Evolutionary conservation across 164 flowering plant genomes (phyloP).

Genomic region (Pachysandra terminalis): DNA sequence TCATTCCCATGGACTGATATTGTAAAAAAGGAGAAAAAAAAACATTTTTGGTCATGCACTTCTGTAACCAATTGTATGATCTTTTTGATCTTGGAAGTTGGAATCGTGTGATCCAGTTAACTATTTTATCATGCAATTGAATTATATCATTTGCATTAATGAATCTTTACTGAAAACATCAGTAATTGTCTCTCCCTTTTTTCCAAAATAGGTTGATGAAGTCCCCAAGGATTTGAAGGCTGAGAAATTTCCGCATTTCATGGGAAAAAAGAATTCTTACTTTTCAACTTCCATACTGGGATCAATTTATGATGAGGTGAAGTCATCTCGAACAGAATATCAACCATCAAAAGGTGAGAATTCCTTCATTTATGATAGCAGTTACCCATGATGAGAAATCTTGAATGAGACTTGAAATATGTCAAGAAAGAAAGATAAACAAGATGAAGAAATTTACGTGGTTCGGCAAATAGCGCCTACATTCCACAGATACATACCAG

Average conservation of each 20-base stretch:
- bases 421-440: no score
- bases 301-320: conserved; percentile 49
- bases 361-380: background rate
- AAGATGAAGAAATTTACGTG: no score
- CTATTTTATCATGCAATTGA: background rate
- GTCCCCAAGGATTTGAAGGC: conserved; percentile 46
- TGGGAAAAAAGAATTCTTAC: conserved; percentile 36
- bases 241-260: conserved; percentile 57
- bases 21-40: no score
- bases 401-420: no score
- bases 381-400: background rate
- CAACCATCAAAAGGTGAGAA: conserved; percentile 25
- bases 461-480: no score
- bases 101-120: background rate
- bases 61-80: no score
- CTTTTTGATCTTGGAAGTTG: no score
- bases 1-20: no score
- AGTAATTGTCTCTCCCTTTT: background rate
- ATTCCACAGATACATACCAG: no score
- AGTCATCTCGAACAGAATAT: conserved; percentile 15
- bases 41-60: no score
- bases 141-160: background rate
- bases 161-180: background rate
- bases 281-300: conserved; percentile 70
- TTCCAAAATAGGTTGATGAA: conserved; percentile 41